Evolutionary conservation across 176 grass and related monocot genomes (phyloP).

Genomic region (Oryza longistaminata): DNA sequence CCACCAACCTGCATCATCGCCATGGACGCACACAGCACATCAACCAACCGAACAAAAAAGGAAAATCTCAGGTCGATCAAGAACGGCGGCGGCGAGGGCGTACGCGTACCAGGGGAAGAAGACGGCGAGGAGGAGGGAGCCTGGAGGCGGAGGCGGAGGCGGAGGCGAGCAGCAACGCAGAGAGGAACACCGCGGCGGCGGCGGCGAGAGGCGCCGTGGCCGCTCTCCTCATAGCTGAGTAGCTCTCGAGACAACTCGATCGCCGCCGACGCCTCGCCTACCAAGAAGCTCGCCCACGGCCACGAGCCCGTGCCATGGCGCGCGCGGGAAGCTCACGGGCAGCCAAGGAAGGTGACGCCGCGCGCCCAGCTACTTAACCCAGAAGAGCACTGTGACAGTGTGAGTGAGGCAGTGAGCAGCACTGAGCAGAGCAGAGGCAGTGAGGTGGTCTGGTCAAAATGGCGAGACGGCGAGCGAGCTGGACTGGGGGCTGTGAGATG

Average conservation of each 20-base stretch:
- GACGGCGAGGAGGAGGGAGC: background rate
- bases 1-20: conserved; percentile 22
- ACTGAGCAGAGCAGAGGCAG: background rate
- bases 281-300: conserved; percentile 17
- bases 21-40: background rate
- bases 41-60: background rate
- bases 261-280: background rate
- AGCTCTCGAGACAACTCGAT: background rate
- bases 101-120: conserved; percentile 35
- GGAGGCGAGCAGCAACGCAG: conserved; percentile 5
- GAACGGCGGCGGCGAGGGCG: background rate
- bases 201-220: background rate
- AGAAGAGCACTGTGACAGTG: background rate
- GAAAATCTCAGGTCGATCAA: no score
- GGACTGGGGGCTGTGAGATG: no score
- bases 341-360: background rate
- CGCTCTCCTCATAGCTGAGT: conserved; percentile 36
- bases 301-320: conserved; percentile 18
- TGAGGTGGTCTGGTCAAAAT: no score
- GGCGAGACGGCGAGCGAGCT: no score
- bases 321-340: background rate
- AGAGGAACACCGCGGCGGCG: conserved; percentile 14
- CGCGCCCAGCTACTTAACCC: background rate
- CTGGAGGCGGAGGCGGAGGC: conserved; percentile 18
- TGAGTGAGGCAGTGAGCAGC: background rate